These are phyloP conservation scores for Fusarium torulosum DNA, from an alignment of 2,329 filamentous ascomycete genomes.

Conservation along the genomic window DNA sequence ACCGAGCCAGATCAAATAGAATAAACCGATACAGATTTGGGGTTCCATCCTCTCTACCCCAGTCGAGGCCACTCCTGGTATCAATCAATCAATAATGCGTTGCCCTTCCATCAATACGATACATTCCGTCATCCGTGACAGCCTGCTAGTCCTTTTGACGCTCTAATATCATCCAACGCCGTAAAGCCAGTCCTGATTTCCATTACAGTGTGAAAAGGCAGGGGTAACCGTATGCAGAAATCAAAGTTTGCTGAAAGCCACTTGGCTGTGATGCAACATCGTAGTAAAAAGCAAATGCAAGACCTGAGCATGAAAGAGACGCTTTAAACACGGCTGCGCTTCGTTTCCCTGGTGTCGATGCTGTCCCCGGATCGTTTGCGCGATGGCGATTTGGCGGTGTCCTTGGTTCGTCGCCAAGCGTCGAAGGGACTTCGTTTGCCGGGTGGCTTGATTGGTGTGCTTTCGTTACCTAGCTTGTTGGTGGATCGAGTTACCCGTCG, in stretches of 20 bases:
- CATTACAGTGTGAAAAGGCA: conserved; percentile 29
- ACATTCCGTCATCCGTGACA: conserved; percentile 29
- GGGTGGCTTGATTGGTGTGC: conserved; percentile 58
- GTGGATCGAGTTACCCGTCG: conserved; percentile 69
- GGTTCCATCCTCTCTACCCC: conserved; percentile 25
- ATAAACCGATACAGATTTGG: conserved; percentile 28
- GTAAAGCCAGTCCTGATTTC: conserved; percentile 40
- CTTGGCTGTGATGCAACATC: conserved; percentile 20
- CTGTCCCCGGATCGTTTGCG: conserved; percentile 58
- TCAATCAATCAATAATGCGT: conserved; percentile 31
- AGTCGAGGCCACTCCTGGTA: conserved; percentile 22
- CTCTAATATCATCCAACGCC: conserved; percentile 46
- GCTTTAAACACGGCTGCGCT: conserved; percentile 54
- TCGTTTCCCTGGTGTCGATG: conserved; percentile 50
- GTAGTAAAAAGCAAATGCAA: conserved; percentile 21
- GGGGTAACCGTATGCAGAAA: conserved; percentile 39
- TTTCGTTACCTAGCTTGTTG: conserved; percentile 61
- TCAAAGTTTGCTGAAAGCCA: conserved; percentile 23
- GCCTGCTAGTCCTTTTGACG: conserved; percentile 32
- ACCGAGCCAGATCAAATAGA: conserved; percentile 16
- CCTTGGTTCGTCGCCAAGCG: conserved; percentile 76
- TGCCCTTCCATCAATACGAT: conserved; percentile 24
- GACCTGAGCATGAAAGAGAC: not conserved
- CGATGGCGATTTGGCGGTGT: conserved; percentile 58
- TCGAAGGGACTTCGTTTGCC: conserved; percentile 71